These are phyloP conservation scores for Nematocida sp. DNA, from an alignment of 371 early-diverging fungal genomes.

Conservation along the genomic window DNA sequence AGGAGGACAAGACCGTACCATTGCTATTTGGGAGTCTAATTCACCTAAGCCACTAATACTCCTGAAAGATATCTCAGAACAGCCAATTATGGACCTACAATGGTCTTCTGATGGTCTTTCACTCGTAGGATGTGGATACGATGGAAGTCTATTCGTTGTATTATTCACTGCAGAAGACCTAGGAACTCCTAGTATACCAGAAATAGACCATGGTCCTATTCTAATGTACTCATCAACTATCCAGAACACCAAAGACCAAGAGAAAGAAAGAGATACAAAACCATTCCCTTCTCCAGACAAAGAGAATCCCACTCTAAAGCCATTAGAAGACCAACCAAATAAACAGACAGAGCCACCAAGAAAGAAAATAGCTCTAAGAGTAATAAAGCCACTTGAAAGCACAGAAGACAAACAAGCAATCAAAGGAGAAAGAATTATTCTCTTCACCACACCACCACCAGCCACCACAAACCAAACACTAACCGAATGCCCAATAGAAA, in stretches of 20 bases:
- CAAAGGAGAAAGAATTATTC: slow-evolving; percentile 11
- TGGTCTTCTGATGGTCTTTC: slow-evolving; percentile 76
- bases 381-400: slow-evolving; percentile 29
- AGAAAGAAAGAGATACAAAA: not conserved
- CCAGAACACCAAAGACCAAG: slow-evolving; percentile 8
- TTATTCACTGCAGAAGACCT: slow-evolving; percentile 69
- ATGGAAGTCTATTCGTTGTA: slow-evolving; percentile 75
- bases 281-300: not conserved
- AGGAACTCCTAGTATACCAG: slow-evolving; percentile 56
- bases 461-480: not conserved
- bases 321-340: not conserved
- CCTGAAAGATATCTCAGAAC: slow-evolving; percentile 71
- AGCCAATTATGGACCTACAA: slow-evolving; percentile 74
- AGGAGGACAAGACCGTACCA: slow-evolving; percentile 78
- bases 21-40: slow-evolving; percentile 78
- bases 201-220: not conserved
- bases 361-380: slow-evolving; percentile 49
- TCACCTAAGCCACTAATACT: slow-evolving; percentile 71
- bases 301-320: not conserved
- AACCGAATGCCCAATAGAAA: not conserved
- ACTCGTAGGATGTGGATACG: slow-evolving; percentile 77
- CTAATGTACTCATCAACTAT: slow-evolving; percentile 23
- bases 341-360: not conserved
- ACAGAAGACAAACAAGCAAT: not conserved
- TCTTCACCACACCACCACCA: not conserved